Conservation (phyloP, 129 eudicot genomes). For the Escallonia herrerae region DNA sequence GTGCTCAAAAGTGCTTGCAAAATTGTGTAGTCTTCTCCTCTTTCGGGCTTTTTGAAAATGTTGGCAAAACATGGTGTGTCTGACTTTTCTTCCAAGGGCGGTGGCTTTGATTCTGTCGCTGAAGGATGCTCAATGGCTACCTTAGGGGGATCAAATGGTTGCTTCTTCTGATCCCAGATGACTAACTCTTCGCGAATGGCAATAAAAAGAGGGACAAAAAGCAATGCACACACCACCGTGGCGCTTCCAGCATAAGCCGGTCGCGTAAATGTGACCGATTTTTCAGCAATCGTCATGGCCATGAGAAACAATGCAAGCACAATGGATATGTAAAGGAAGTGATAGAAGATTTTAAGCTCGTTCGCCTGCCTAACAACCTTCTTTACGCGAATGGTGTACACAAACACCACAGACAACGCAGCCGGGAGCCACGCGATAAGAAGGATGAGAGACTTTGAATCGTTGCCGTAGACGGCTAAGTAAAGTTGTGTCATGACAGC, state of each 20-base stretch:
- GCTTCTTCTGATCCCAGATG: slow-evolving; percentile 22
- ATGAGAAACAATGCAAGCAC: slow-evolving; percentile 56
- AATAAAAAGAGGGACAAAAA: slow-evolving; percentile 55
- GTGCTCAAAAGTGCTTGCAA: slow-evolving; percentile 63
- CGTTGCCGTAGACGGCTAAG: slow-evolving; percentile 65
- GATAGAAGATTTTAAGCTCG: slow-evolving; percentile 52
- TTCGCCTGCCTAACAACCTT: slow-evolving; percentile 14
- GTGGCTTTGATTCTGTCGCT: not conserved
- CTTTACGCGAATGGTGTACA: slow-evolving; percentile 44
- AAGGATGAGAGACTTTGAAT: slow-evolving; percentile 50
- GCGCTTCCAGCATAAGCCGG: slow-evolving; percentile 55
- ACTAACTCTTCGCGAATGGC: slow-evolving; percentile 52
- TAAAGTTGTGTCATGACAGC: slow-evolving; percentile 77
- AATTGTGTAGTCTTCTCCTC: slow-evolving; percentile 80
- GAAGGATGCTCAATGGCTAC: slow-evolving; percentile 7
- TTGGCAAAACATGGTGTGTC: slow-evolving; percentile 7
- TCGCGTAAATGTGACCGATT: slow-evolving; percentile 27
- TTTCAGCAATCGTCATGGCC: slow-evolving; percentile 59
- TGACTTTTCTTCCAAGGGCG: not conserved
- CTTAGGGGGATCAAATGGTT: slow-evolving; percentile 14
- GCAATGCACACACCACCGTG: slow-evolving; percentile 35
- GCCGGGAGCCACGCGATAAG: slow-evolving; percentile 93
- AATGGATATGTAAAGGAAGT: slow-evolving; percentile 43
- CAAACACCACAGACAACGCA: slow-evolving; percentile 52
- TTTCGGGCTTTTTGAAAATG: slow-evolving; percentile 45